Base-by-base conservation (phyloP, 768 basidiomycete genomes). In the Tylopilus cervinicoccineus region DNA sequence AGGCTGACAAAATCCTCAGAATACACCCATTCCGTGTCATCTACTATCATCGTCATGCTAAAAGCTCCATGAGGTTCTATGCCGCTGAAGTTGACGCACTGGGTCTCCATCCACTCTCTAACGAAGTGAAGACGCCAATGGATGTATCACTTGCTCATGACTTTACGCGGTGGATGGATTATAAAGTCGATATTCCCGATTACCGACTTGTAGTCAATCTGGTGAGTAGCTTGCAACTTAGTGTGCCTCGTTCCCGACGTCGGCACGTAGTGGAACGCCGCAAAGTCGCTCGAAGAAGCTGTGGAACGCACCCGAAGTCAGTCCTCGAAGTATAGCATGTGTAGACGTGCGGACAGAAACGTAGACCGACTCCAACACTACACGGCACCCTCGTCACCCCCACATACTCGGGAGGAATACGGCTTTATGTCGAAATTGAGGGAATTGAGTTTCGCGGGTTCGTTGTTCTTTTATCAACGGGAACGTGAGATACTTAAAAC, bases 41-140 rank as follows among this genome's bases (percentile, higher is more conserved):
- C 32, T 69, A 74, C 43, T 88, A 84, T 59, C 62, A 66, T 38
- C 76, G 79, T 12, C 83, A 85, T 32, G 61, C 72, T n/a, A 64
- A 70, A 16, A 63, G 67, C 6, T 78, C 80, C 5, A 68, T 88
- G 50, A 76, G 85, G n/a, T 88, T 84, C 53, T 83, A 89, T 56
- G 66, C 79, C 0, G 62, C 86, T 19, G 70, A 75, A 41, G 62
- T 67, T 5, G 59, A 72, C 10, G 50, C 58, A 12, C 61, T 67
- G 32, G 53, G 66, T 57, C 27, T 32, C 12, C n/a, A 47, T 43
- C 64, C 20, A 11, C 10, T 44, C 12, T 61, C 36, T 38, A 29
- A 46, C 45, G 56, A 50, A 41, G 38, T 20, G 28, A 63, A 48
- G 39, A 59, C 56, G 38, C 59, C 58, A 9, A 64, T 58, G 55